Evolutionary conservation across 345 rosid genomes (phyloP).

Genomic region (Arabidopsis suecica): DNA sequence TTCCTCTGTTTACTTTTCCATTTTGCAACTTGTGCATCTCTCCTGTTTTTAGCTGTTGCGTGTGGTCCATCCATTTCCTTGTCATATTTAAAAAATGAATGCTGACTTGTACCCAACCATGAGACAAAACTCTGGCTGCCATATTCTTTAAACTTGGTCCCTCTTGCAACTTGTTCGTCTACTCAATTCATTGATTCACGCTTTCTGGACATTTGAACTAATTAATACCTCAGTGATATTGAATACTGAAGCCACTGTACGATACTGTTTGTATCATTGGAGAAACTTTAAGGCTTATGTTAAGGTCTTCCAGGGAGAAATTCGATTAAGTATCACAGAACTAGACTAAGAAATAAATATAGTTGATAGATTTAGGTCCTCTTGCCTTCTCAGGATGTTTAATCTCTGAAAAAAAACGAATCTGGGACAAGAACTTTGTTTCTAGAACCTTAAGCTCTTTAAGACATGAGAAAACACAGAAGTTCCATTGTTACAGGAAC

Average conservation of each 20-base stretch:
- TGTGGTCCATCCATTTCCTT: constrained; percentile 45
- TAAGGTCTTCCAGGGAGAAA: neutral
- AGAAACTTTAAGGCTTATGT: constrained; percentile 20
- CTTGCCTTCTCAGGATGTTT: constrained; percentile 1
- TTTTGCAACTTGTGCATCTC: constrained; percentile 42
- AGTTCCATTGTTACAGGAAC: constrained; percentile 38
- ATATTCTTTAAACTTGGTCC: constrained; percentile 34
- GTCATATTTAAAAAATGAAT: constrained; percentile 29
- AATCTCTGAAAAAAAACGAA: neutral
- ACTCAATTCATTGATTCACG: constrained; percentile 28
- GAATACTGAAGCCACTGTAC: neutral
- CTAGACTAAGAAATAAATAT: neutral
- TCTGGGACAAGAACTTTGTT: constrained; percentile 19
- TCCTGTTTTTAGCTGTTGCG: constrained; percentile 19
- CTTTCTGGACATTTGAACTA: constrained; percentile 21
- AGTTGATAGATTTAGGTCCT: neutral
- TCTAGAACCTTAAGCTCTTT: constrained; percentile 11
- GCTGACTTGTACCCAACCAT: constrained; percentile 46
- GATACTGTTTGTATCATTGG: constrained; percentile 2
- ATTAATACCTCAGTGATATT: constrained; percentile 9
- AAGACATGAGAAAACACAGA: constrained; percentile 32
- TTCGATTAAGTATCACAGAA: neutral
- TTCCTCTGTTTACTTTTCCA: constrained; percentile 14
- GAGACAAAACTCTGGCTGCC: constrained; percentile 41
- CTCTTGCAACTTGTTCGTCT: constrained; percentile 43